Percentiles rank a stretch among this genome's conserved stretches.
phyloP scores from a whole-genome alignment of 257 asterid species.

The Ajuga chamaepitys region DNA sequence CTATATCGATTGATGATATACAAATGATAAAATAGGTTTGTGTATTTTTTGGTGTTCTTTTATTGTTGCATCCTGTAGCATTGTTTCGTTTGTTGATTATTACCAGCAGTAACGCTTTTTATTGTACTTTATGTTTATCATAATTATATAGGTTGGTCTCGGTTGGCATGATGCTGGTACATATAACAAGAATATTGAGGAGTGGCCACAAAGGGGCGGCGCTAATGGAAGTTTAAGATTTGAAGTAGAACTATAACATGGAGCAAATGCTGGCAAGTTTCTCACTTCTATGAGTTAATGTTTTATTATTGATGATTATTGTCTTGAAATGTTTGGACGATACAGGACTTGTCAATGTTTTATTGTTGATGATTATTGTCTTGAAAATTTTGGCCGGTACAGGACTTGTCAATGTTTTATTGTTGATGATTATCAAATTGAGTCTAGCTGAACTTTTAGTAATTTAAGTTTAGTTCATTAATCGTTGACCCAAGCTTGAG shows the following conservation, averaged over 20 bases:
- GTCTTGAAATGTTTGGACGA: conserved; percentile 29
- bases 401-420: too few species aligned
- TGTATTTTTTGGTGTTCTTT: background rate
- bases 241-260: conserved; percentile 84
- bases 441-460: background rate
- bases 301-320: conserved; percentile 1
- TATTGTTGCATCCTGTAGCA: background rate
- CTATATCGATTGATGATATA: background rate
- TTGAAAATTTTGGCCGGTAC: too few species aligned
- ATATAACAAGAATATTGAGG: conserved; percentile 76
- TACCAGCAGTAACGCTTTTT: too few species aligned
- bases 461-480: background rate
- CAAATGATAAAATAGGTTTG: background rate
- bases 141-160: conserved; percentile 58
- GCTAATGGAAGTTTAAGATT: conserved; percentile 97
- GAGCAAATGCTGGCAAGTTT: conserved; percentile 85
- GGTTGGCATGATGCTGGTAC: conserved; percentile 99
- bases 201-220: conserved; percentile 95
- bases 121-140: background rate
- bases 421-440: too few species aligned
- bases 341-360: conserved; percentile 93
- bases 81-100: too few species aligned
- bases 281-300: background rate
- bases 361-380: too few species aligned
- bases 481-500: background rate